Conservation (phyloP, 176 grass and related monocot species). For the Musa schizocarpa region DNA sequence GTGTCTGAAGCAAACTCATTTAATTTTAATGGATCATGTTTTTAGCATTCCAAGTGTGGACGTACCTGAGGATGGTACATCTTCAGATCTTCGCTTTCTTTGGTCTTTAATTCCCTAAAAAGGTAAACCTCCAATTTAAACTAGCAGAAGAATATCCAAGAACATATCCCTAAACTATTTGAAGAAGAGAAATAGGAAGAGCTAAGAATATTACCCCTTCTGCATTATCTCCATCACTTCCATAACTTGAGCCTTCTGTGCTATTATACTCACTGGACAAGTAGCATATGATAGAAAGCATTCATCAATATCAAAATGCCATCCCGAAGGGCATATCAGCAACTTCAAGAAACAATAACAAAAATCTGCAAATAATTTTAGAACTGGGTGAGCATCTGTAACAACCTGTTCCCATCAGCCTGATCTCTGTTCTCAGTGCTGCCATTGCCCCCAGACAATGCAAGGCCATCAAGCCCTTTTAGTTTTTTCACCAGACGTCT, state of each 20-base stretch:
- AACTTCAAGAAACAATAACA: neutral
- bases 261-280: constrained; percentile 43
- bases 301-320: neutral
- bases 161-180: neutral
- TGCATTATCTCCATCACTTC: constrained; percentile 31
- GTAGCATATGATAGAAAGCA: constrained; percentile 4
- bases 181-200: constrained; percentile 20
- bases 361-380: neutral
- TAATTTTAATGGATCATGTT: neutral
- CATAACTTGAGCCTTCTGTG: constrained; percentile 58
- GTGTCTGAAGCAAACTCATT: neutral
- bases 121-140: neutral
- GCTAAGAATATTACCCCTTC: constrained; percentile 22
- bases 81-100: constrained; percentile 2
- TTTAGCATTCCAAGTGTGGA: neutral
- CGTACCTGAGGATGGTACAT: constrained; percentile 4
- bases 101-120: neutral
- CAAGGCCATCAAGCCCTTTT: constrained; percentile 44
- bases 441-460: constrained; percentile 35
- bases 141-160: neutral
- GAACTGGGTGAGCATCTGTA: constrained; percentile 23
- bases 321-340: neutral
- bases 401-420: constrained; percentile 2
- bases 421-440: constrained; percentile 37
- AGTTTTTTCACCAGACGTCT: constrained; percentile 38